Evolutionary conservation across 441 rosid species (phyloP).

Genomic region (Adansonia rubrostipa): DNA sequence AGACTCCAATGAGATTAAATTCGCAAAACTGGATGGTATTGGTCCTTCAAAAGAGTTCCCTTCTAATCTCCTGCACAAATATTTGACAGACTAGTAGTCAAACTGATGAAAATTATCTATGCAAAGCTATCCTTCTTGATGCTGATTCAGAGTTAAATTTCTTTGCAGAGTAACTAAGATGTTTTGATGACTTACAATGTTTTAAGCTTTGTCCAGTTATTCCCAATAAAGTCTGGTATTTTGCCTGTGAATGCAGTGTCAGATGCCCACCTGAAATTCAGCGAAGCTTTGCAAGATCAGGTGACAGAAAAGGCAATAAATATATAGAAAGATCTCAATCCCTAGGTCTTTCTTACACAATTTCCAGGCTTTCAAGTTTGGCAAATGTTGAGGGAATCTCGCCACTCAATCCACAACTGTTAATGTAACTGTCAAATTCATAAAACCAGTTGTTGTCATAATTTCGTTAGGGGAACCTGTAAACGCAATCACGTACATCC

Average conservation of each 20-base stretch:
- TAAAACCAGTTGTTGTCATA: not conserved
- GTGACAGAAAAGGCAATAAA: not conserved
- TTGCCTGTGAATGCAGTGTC: conserved; percentile 61
- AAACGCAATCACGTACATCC: not conserved
- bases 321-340: not conserved
- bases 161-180: conserved; percentile 2
- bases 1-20: conserved; percentile 53
- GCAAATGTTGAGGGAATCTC: conserved; percentile 22
- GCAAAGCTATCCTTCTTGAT: not conserved
- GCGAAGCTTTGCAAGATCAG: not conserved
- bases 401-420: conserved; percentile 24
- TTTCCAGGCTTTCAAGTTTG: not conserved
- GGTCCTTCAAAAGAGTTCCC: conserved; percentile 76
- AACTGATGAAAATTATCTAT: not conserved
- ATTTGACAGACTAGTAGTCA: conserved; percentile 11
- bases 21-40: conserved; percentile 60
- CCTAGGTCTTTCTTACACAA: conserved; percentile 7
- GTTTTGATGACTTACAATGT: not conserved
- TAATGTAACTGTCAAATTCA: conserved; percentile 15
- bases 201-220: conserved; percentile 35
- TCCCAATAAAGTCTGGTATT: conserved; percentile 46
- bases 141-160: not conserved
- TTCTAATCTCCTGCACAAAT: conserved; percentile 58
- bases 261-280: conserved; percentile 60
- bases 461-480: not conserved